A percentile compares a stretch with the other conserved stretches of the same genome.
phyloP scores from a whole-genome alignment of 2,329 filamentous ascomycete species.

The Colletotrichum cereale region DNA sequence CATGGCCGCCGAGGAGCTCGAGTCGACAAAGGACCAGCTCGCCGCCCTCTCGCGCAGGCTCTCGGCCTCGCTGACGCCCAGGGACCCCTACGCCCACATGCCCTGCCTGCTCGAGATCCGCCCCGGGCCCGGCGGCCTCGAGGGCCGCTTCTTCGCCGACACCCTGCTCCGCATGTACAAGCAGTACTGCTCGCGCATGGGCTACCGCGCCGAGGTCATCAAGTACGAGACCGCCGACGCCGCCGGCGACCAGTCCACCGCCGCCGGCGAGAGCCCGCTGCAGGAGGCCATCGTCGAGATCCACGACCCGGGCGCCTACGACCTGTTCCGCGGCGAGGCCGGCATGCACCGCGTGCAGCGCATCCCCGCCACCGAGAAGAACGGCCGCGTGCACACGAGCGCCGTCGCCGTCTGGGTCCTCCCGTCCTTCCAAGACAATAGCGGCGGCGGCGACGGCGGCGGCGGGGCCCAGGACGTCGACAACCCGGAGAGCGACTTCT shows the following conservation, averaged over 20 bases:
- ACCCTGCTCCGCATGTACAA: conserved; percentile 93
- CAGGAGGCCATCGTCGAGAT: conserved; percentile 92
- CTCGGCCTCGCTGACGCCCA: conserved; percentile 83
- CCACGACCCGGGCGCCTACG: conserved; percentile 81
- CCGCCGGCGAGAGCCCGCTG: conserved; percentile 75
- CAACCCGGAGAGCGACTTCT: conserved; percentile 92
- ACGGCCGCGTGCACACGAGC: conserved; percentile 92
- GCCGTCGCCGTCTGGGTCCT: conserved; percentile 93
- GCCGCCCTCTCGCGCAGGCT: conserved; percentile 74
- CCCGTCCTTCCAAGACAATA: conserved; percentile 78
- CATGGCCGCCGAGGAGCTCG: conserved; percentile 85
- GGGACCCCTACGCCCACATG: conserved; percentile 89
- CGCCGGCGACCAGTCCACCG: conserved; percentile 63
- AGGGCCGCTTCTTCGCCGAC: conserved; percentile 91
- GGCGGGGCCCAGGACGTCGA: conserved; percentile 71
- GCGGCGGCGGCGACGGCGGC: conserved; percentile 56
- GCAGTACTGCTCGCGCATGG: conserved; percentile 77
- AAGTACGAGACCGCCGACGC: conserved; percentile 85
- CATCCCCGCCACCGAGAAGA: conserved; percentile 90
- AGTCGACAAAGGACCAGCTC: conserved; percentile 72
- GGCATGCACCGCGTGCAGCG: conserved; percentile 97
- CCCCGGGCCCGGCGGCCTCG: conserved; percentile 90
- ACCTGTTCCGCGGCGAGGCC: conserved; percentile 84
- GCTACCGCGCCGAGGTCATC: conserved; percentile 75
- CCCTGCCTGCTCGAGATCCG: conserved; percentile 93